A percentile compares a stretch with the other conserved stretches of the same genome.
These are phyloP conservation scores for Fragilariopsis cylindrus DNA, from an alignment of 108 stramenopile genomes.

Conservation along the genomic window DNA sequence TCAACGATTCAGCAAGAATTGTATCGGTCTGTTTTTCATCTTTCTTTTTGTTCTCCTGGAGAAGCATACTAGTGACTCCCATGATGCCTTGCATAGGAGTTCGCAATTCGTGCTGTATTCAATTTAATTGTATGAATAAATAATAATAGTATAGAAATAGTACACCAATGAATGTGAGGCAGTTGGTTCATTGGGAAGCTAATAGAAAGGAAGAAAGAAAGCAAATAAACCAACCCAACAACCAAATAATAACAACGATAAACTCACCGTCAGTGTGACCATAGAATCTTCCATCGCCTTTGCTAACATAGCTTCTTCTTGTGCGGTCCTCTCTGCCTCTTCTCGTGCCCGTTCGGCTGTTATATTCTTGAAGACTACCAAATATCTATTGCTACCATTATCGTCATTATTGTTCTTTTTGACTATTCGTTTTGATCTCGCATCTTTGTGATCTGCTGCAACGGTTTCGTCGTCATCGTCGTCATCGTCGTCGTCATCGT, in stretches of 20 bases:
- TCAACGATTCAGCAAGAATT: conserved; percentile 3
- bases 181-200: too few species aligned
- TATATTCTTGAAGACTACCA: conserved; percentile 29
- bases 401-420: background rate
- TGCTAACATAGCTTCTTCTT: conserved; percentile 20
- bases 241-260: background rate
- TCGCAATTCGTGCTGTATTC: conserved; percentile 17
- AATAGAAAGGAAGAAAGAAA: background rate
- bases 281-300: conserved; percentile 25
- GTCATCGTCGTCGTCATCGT: too few species aligned
- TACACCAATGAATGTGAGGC: too few species aligned
- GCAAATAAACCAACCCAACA: background rate
- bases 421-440: background rate
- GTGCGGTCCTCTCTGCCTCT: conserved; percentile 16
- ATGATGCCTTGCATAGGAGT: conserved; percentile 30
- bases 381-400: background rate
- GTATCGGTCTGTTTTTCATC: background rate
- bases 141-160: too few species aligned
- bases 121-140: too few species aligned
- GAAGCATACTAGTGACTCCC: conserved; percentile 23
- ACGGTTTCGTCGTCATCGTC: too few species aligned
- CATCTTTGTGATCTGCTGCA: background rate
- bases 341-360: conserved; percentile 22
- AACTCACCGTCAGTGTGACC: conserved; percentile 18
- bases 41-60: conserved; percentile 2